phyloP scores from a whole-genome alignment of 257 asterid species.

The Nicotiana obtusifolia region DNA sequence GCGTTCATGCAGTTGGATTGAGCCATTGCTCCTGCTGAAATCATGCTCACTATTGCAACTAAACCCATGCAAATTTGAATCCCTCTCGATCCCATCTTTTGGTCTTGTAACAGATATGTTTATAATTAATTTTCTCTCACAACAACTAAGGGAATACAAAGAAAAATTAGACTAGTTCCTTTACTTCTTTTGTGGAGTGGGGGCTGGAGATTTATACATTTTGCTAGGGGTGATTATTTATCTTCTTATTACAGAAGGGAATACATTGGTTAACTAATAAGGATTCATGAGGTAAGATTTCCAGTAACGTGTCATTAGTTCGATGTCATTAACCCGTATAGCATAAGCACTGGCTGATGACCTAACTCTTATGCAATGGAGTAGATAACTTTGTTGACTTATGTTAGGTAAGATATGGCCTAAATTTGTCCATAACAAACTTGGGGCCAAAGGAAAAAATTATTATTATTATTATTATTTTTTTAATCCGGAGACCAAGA shows the following conservation, averaged over 20 bases:
- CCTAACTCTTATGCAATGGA: no score
- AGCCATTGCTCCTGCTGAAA: constrained; percentile 24
- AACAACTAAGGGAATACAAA: no score
- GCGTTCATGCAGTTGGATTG: constrained; percentile 52
- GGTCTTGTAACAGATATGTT: background rate
- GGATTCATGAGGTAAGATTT: constrained; percentile 36
- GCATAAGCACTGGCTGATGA: background rate
- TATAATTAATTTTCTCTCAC: no score
- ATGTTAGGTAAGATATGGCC: no score
- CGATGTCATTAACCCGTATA: no score
- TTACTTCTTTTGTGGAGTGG: background rate
- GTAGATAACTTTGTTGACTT: no score
- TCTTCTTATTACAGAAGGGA: background rate
- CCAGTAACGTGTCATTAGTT: constrained; percentile 23
- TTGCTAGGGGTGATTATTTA: background rate
- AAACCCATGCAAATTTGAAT: background rate
- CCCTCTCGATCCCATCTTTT: constrained; percentile 40
- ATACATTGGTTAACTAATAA: constrained; percentile 41
- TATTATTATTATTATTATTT: no score
- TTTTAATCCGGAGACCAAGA: no score
- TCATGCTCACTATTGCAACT: constrained; percentile 2
- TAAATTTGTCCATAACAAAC: no score
- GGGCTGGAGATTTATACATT: background rate
- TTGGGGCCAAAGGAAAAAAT: no score
- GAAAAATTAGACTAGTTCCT: no score